phyloP scores from a whole-genome alignment of 2,329 filamentous ascomycete genomes.

The Aspergillus sergii region DNA sequence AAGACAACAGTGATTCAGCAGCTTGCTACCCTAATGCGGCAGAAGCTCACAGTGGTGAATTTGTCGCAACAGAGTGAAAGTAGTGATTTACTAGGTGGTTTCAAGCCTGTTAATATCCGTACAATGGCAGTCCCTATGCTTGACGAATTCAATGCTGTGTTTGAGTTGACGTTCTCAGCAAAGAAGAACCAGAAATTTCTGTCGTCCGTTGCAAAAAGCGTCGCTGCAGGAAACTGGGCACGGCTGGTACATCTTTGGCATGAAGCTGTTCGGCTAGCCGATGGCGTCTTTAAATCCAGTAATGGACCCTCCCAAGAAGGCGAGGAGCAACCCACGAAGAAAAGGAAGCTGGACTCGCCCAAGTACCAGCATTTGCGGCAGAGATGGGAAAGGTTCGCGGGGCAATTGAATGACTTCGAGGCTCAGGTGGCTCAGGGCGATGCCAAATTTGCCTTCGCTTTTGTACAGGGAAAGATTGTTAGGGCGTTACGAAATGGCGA shows the following conservation, averaged over 20 bases:
- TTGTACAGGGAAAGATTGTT: constrained; percentile 93
- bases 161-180: constrained; percentile 81
- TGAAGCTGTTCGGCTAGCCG: constrained; percentile 85
- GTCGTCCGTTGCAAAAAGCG: constrained; percentile 75
- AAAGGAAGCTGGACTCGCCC: constrained; percentile 61
- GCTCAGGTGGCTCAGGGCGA: constrained; percentile 70
- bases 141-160: constrained; percentile 90
- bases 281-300: constrained; percentile 62
- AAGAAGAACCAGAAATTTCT: constrained; percentile 88
- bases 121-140: constrained; percentile 86
- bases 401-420: constrained; percentile 75
- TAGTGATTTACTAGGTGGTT: constrained; percentile 91
- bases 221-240: constrained; percentile 84
- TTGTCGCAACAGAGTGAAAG: constrained; percentile 97
- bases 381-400: constrained; percentile 80
- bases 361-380: constrained; percentile 60
- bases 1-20: constrained; percentile 98
- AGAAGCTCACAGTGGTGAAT: constrained; percentile 90
- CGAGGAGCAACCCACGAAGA: constrained; percentile 70
- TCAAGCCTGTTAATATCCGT: constrained; percentile 91
- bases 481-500: constrained; percentile 95
- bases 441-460: constrained; percentile 88
- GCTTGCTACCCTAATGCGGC: constrained; percentile 78
- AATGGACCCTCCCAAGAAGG: constrained; percentile 49
- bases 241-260: constrained; percentile 83